Percentiles rank a stretch among this genome's conserved stretches.
phyloP scores from a whole-genome alignment of 805 yeast genomes.

The Metschnikowia drakensbergensis region DNA sequence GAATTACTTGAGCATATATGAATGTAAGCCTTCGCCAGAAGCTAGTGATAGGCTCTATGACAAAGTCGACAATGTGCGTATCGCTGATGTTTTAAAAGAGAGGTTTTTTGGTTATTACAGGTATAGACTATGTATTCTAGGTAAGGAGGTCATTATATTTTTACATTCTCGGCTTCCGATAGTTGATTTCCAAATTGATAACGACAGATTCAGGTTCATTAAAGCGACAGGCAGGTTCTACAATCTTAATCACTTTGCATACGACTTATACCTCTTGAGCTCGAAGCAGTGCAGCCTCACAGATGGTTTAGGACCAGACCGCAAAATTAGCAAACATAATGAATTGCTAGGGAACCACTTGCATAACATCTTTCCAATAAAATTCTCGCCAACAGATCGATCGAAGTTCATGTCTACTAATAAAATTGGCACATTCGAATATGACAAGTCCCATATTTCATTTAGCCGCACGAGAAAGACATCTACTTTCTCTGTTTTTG shows the following conservation, averaged over 20 bases:
- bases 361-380: conserved; percentile 5
- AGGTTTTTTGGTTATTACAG: conserved; percentile 10
- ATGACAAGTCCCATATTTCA: conserved; percentile 6
- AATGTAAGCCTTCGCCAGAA: conserved; percentile 12
- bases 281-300: conserved; percentile 9
- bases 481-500: conserved; percentile 7
- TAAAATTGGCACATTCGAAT: conserved; percentile 10
- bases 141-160: conserved; percentile 8
- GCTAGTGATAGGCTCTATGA: conserved; percentile 12
- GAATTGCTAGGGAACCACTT: conserved; percentile 8
- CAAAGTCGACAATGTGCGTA: conserved; percentile 9
- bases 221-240: conserved; percentile 1
- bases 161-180: conserved; percentile 12
- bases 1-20: conserved; percentile 8
- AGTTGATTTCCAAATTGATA: conserved; percentile 10
- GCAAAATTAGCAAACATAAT: conserved; percentile 10
- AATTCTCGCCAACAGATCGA: conserved; percentile 2
- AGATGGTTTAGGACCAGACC: conserved; percentile 10
- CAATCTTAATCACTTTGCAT: conserved; percentile 6
- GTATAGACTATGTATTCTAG: conserved; percentile 10
- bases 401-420: conserved; percentile 6
- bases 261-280: conserved; percentile 10
- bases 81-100: conserved; percentile 11
- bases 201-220: conserved; percentile 11
- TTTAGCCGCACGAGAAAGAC: conserved; percentile 13